Conservation (phyloP, 2,329 filamentous ascomycete genomes). For the Malbranchea zuffiana region DNA sequence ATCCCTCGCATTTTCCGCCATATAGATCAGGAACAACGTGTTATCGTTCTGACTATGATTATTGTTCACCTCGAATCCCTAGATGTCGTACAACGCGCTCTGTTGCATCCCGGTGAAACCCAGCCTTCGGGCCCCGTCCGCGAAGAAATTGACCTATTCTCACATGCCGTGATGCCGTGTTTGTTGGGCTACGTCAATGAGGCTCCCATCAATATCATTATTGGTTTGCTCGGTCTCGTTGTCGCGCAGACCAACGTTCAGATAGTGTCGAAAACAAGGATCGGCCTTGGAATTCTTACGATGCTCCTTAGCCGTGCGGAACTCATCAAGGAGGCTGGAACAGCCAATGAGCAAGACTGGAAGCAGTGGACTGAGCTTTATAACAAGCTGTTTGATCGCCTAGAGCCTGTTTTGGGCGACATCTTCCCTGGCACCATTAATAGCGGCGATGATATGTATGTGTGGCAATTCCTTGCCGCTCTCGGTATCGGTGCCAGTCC, state of each 20-base stretch:
- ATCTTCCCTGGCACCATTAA: slow-evolving; percentile 90
- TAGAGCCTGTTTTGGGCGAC: slow-evolving; percentile 72
- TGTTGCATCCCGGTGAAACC: slow-evolving; percentile 60
- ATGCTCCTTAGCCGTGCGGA: slow-evolving; percentile 91
- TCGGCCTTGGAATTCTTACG: slow-evolving; percentile 80
- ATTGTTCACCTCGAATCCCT: slow-evolving; percentile 85
- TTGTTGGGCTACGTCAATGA: slow-evolving; percentile 86
- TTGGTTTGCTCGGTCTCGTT: slow-evolving; percentile 76
- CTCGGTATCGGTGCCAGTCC: slow-evolving; percentile 88
- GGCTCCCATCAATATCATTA: slow-evolving; percentile 79
- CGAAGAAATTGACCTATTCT: slow-evolving; percentile 88
- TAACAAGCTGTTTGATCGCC: slow-evolving; percentile 71
- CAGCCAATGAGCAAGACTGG: slow-evolving; percentile 61
- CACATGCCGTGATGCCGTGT: slow-evolving; percentile 74
- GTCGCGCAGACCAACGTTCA: slow-evolving; percentile 73
- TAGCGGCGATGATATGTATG: slow-evolving; percentile 83
- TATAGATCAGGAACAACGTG: slow-evolving; percentile 77
- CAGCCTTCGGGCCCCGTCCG: slow-evolving; percentile 66
- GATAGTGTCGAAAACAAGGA: slow-evolving; percentile 71
- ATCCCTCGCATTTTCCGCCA: slow-evolving; percentile 92
- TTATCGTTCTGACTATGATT: slow-evolving; percentile 92
- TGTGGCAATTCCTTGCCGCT: slow-evolving; percentile 95
- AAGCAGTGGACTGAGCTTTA: slow-evolving; percentile 76
- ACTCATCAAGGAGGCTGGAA: slow-evolving; percentile 72
- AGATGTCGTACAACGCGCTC: slow-evolving; percentile 75